Base-by-base conservation (phyloP, 2,329 filamentous ascomycete species). In the Hymenoscyphus scutula region DNA sequence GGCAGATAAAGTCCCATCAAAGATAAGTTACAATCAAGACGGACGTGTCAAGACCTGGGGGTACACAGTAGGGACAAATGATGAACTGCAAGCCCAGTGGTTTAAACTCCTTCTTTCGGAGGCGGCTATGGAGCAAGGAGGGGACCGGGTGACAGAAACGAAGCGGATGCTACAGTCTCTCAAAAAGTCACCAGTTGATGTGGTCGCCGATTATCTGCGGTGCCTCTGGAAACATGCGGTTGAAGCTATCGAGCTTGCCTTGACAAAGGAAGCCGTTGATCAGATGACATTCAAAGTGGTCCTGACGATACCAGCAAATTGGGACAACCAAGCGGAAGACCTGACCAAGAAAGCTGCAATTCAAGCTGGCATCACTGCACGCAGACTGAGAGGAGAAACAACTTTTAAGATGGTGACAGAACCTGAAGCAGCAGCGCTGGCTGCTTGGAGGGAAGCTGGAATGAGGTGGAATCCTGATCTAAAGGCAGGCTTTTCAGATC, bases 271-370 rank as follows among this genome's bases (percentile, higher is more conserved):
- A 15, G 25, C 37, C 15, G 45, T 56, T 17, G 59, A 62, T 11
- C 45, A 62, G 29, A 57, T 63, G 45, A n/a, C 45, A 2, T 45
- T 62, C 25, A 27, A 19, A 11, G 29, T 64, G 32, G 57, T 62
- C 19, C 45, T 64, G 13, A 64, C 63, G 6, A n/a, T 62, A 3
- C 63, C 60, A 17, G 63, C 60, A 23, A 57, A 45, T 11, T 64
- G 63, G 63, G 56, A 62, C 53, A 34, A 64, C 48, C 17, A 6
- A 5, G 60, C 63, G 45, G 77, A 81, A 61, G 78, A 80, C 64
- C 77, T 80, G 25, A 81, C 79, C 25, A 81, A 75, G 1, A 81
- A 69, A 1, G 80, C 80, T 1, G 80, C 81, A 67, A 77, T 80
- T 56, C 81, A 79, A 55, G 79, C 78, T 32, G 62, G 62, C 4